Evolutionary conservation across 441 rosid genomes (phyloP).

Genomic region (Mallotus japonicus): DNA sequence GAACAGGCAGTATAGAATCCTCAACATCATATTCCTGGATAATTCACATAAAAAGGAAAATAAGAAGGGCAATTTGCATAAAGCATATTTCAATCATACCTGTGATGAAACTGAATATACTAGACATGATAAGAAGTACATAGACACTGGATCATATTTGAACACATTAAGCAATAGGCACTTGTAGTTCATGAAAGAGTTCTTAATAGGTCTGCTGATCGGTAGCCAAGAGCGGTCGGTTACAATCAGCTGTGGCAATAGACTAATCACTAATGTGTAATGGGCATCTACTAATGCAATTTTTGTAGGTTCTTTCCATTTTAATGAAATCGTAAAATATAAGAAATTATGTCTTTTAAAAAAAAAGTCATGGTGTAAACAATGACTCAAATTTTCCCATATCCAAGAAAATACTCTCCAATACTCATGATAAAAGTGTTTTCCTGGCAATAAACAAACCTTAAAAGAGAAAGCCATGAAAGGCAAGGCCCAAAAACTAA

Average conservation of each 20-base stretch:
- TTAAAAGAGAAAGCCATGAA: not conserved
- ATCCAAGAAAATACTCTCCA: not conserved
- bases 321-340: not conserved
- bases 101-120: not conserved
- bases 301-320: not conserved
- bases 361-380: not conserved
- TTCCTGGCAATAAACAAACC: not conserved
- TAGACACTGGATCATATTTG: not conserved
- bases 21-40: slow-evolving; percentile 94
- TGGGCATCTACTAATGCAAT: not conserved
- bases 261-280: not conserved
- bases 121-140: not conserved
- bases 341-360: too few relatives aligned
- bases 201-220: not conserved
- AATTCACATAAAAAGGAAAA: slow-evolving; percentile 22
- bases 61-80: not conserved
- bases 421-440: not conserved
- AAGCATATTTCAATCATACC: not conserved
- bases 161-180: slow-evolving; percentile 5
- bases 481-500: not conserved
- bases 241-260: not conserved
- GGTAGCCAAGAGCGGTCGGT: not conserved
- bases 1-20: slow-evolving; percentile 85
- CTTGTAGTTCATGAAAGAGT: not conserved
- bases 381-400: not conserved